Evolutionary conservation across 371 early-diverging fungal genomes (phyloP).

Genomic region (Chytridiales sp.): DNA sequence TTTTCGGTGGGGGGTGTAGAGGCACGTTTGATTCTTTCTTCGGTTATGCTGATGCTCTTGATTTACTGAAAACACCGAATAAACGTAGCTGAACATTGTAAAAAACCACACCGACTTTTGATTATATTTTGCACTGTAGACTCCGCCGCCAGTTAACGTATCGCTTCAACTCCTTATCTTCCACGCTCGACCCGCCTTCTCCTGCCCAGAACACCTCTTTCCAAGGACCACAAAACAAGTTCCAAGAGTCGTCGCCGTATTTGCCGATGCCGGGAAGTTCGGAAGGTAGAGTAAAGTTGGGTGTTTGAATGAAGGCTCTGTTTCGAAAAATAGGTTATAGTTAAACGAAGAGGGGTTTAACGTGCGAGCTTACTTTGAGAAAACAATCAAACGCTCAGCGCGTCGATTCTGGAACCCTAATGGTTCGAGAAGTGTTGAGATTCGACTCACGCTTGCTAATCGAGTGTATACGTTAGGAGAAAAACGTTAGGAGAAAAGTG

Average conservation of each 20-base stretch:
- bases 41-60: too few relatives aligned
- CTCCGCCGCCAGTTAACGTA: conserved; percentile 16
- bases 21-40: too few relatives aligned
- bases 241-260: conserved; percentile 25
- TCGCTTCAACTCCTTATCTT: conserved; percentile 16
- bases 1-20: too few relatives aligned
- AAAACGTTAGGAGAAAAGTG: too few relatives aligned
- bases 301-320: conserved; percentile 14
- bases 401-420: conserved; percentile 25
- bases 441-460: too few relatives aligned
- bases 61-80: too few relatives aligned
- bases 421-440: conserved; percentile 10
- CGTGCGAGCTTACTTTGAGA: conserved; percentile 10
- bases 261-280: conserved; percentile 24
- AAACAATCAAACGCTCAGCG: conserved; percentile 16
- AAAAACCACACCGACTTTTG: too few relatives aligned
- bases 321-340: neutral
- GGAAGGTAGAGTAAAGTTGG: conserved; percentile 2
- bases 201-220: conserved; percentile 14
- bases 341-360: neutral
- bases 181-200: neutral
- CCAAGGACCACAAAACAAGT: conserved; percentile 19
- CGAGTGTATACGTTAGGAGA: too few relatives aligned
- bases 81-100: too few relatives aligned
- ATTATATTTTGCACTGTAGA: too few relatives aligned